Evolutionary conservation across 345 rosid species (phyloP).

Genomic region (Theobroma cacao): DNA sequence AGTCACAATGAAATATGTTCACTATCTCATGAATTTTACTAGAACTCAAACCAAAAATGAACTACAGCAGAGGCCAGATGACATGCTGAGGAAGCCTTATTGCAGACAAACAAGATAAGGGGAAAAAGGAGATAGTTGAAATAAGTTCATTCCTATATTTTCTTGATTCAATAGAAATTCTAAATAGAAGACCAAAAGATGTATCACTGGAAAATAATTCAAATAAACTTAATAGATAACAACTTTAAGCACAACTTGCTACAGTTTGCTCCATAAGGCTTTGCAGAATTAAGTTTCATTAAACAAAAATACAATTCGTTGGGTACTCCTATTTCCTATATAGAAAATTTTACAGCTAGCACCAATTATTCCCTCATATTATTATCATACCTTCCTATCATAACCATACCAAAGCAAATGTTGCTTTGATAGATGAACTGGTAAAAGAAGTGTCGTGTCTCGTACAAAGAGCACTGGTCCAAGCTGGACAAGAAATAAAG

Average conservation of each 20-base stretch:
- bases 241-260: background rate
- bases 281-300: background rate
- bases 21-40: background rate
- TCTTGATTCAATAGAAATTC: background rate
- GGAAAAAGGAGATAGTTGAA: background rate
- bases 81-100: background rate
- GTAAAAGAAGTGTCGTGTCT: conserved; percentile 83
- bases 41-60: background rate
- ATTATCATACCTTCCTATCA: conserved; percentile 78
- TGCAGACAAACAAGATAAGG: background rate
- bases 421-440: conserved; percentile 89
- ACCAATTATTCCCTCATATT: background rate
- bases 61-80: background rate
- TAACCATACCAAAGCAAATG: conserved; percentile 99
- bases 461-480: conserved; percentile 92
- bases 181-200: background rate
- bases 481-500: conserved; percentile 90
- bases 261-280: background rate
- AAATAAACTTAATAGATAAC: background rate
- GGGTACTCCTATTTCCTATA: background rate
- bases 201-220: background rate
- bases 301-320: background rate
- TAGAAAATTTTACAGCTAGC: background rate
- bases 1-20: background rate
- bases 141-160: background rate